Base-by-base conservation (phyloP, 106 monocot genomes). In the Dactylorhiza incarnata region DNA sequence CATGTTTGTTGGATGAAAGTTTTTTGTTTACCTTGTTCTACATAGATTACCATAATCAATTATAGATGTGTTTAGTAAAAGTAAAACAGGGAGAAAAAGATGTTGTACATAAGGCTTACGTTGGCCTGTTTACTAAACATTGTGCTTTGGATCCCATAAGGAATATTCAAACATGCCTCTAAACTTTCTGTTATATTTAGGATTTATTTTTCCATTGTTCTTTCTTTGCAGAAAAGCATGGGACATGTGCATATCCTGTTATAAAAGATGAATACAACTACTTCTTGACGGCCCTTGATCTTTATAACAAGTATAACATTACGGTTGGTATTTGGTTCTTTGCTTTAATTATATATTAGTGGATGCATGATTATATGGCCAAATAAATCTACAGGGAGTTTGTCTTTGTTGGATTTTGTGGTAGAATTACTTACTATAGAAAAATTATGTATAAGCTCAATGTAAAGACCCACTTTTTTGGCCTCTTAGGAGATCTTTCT, bases 251-350 rank as follows among this genome's bases (percentile, higher is more conserved):
- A 43, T 89, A 48, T 78, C 86, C 97, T 29, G 83, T 89, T 63
- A 75, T 89, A 80, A 76, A 86, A 73, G 93, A 94, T 82, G 97
- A 97, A 74, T 89, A 85, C 55, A 81, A 71, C 80, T 97, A 91
- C 82, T 97, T 97, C 78, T 68, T 85, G 6, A 88, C 74, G 22
- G 76, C 81, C 24, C 86, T 97, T 77, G 85, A 89, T 75, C 81
- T 97, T 46, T 97, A 97, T 86, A 78, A 77, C 80, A 97, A 91
- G 79, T 89, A 97, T 58, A 97, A 97, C 68, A 81, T 97, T 44
- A 94, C 97, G 87, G 97, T 97, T n/a, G 76, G 83, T 78, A 67
- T 63, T 43, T 37, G 37, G 37, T 37, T 74, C 52, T 22, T 69
- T 69, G 45, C 7, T 44, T 69, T 43, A 26, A 68, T 37, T 13